Evolutionary conservation across 192 early-diverging fungal genomes (phyloP).

Genomic region (Cladochytrium replicatum): DNA sequence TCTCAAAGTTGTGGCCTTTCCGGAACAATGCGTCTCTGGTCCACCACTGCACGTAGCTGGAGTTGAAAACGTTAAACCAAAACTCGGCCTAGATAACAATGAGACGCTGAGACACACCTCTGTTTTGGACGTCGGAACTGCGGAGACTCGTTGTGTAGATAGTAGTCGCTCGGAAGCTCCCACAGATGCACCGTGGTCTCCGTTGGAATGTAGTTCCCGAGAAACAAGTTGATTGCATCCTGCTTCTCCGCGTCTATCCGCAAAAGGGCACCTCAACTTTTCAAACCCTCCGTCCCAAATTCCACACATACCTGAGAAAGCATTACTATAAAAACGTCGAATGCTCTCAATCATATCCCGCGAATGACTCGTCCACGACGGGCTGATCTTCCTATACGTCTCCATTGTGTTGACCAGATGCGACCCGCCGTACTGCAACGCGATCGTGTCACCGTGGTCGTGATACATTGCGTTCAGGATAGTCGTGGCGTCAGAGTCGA

Average conservation of each 20-base stretch:
- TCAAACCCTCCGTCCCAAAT: neutral
- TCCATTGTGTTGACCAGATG: constrained; percentile 98
- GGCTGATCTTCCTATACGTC: constrained; percentile 88
- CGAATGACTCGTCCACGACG: constrained; percentile 90
- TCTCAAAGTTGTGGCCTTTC: no score
- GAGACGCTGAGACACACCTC: no score
- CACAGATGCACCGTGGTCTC: constrained; percentile 47
- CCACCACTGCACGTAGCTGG: constrained; percentile 60
- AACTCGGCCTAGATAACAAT: no score
- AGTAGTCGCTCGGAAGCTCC: constrained; percentile 68
- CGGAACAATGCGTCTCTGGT: no score
- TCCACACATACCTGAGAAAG: constrained; percentile 60
- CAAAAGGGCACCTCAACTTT: neutral
- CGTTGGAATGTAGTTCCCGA: constrained; percentile 57
- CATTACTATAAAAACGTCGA: constrained; percentile 85
- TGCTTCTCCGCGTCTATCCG: constrained; percentile 86
- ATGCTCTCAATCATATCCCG: constrained; percentile 94
- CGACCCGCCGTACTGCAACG: constrained; percentile 82
- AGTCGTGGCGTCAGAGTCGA: constrained; percentile 88
- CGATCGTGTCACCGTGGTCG: constrained; percentile 93
- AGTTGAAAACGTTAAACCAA: no score
- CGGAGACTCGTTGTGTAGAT: constrained; percentile 65
- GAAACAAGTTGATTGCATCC: constrained; percentile 85
- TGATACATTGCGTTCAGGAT: constrained; percentile 97
- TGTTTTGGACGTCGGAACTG: constrained; percentile 21